Evolutionary conservation across 345 rosid species (phyloP).

Genomic region (Cardamine chenopodiifolia): DNA sequence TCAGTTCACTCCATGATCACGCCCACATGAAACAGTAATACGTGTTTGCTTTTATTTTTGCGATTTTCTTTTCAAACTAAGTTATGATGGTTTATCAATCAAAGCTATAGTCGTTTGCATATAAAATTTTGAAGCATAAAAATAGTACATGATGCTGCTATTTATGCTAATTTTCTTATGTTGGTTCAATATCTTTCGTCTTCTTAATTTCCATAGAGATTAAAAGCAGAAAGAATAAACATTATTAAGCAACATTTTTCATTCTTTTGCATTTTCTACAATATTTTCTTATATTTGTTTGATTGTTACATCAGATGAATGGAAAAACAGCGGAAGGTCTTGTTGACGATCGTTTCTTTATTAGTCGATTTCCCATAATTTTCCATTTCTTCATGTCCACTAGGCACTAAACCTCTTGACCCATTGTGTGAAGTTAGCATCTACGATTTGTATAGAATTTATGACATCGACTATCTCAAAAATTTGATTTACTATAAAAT

Average conservation of each 20-base stretch:
- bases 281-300: neutral
- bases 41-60: neutral
- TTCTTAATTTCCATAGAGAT: neutral
- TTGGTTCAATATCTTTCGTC: neutral
- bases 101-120: slow-evolving; percentile 1
- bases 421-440: neutral
- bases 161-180: slow-evolving; percentile 1
- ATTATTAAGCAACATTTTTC: neutral
- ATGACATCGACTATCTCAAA: neutral
- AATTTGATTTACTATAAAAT: neutral
- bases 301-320: no score
- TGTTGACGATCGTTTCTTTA: neutral
- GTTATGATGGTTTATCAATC: slow-evolving; percentile 5
- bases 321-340: no score
- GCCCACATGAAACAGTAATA: neutral
- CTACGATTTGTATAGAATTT: neutral
- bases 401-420: no score
- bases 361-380: neutral
- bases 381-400: neutral
- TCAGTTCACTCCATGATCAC: slow-evolving; percentile 33
- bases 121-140: slow-evolving; percentile 3
- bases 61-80: slow-evolving; percentile 1
- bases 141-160: neutral
- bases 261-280: neutral
- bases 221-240: neutral